These are phyloP conservation scores for Cryphonectria parasitica DNA, from an alignment of 2,329 filamentous ascomycete genomes.

Conservation along the genomic window DNA sequence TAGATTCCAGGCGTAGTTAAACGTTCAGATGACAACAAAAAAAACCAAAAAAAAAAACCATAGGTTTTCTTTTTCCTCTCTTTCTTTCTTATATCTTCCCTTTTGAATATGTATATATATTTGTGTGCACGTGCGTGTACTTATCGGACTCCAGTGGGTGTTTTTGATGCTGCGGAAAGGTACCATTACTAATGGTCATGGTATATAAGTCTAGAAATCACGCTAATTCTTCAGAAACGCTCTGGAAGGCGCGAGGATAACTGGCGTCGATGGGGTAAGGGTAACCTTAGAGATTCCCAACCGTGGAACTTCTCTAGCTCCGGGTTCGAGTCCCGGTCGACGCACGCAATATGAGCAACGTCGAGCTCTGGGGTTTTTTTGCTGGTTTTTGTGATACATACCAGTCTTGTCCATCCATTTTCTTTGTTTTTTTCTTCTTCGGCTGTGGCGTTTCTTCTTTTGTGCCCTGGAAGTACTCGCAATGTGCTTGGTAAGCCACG, in stretches of 20 bases:
- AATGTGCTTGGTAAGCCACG: background rate
- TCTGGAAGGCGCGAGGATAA: background rate
- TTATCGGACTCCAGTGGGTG: background rate
- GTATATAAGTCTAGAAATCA: background rate
- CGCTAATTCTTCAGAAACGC: background rate
- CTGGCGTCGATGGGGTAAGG: conserved; percentile 15
- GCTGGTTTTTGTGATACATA: background rate
- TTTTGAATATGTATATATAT: too few species aligned
- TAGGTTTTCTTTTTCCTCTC: too few species aligned
- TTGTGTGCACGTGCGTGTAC: too few species aligned
- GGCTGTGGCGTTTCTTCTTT: background rate
- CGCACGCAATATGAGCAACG: background rate
- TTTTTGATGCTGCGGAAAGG: too few species aligned
- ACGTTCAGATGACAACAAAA: too few species aligned
- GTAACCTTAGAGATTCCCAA: conserved; percentile 18
- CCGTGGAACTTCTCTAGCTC: conserved; percentile 14
- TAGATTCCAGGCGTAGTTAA: too few species aligned
- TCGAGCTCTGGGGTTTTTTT: background rate
- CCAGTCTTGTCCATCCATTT: background rate
- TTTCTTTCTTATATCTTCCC: too few species aligned
- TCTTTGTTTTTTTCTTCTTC: background rate
- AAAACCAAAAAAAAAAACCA: too few species aligned
- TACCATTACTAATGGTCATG: background rate
- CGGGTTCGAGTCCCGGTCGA: conserved; percentile 16
- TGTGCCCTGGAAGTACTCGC: background rate